Conservation (phyloP, 2,329 filamentous ascomycete species). For the Trichoderma arundinaceum region DNA sequence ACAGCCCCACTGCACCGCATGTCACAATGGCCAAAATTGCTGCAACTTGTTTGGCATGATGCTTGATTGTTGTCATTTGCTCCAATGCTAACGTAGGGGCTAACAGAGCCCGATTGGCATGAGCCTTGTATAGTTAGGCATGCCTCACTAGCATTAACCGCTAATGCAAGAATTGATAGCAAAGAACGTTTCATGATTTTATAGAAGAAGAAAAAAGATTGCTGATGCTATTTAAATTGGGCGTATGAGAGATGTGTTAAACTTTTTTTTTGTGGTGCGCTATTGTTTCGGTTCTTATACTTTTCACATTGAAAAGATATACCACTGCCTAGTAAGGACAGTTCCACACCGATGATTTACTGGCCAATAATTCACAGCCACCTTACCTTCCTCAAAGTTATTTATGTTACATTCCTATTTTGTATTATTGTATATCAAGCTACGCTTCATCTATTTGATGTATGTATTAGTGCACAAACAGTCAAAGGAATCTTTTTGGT, state of each 20-base stretch:
- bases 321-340: background rate
- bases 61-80: slow-evolving; percentile 3
- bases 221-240: background rate
- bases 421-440: background rate
- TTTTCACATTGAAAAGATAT: background rate
- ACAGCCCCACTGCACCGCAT: background rate
- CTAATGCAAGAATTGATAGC: background rate
- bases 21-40: background rate
- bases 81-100: background rate
- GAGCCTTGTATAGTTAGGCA: background rate
- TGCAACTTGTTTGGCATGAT: background rate
- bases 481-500: background rate
- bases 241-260: background rate
- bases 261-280: background rate
- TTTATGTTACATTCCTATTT: background rate
- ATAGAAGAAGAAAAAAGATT: background rate
- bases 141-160: background rate
- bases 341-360: background rate
- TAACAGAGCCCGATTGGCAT: background rate
- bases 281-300: slow-evolving; percentile 1
- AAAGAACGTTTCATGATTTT: background rate
- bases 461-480: background rate
- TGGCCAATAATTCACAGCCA: background rate
- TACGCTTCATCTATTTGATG: background rate
- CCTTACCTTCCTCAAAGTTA: background rate